Base-by-base conservation (phyloP, 2,329 filamentous ascomycete genomes). In the Metarhizium guizhouense region DNA sequence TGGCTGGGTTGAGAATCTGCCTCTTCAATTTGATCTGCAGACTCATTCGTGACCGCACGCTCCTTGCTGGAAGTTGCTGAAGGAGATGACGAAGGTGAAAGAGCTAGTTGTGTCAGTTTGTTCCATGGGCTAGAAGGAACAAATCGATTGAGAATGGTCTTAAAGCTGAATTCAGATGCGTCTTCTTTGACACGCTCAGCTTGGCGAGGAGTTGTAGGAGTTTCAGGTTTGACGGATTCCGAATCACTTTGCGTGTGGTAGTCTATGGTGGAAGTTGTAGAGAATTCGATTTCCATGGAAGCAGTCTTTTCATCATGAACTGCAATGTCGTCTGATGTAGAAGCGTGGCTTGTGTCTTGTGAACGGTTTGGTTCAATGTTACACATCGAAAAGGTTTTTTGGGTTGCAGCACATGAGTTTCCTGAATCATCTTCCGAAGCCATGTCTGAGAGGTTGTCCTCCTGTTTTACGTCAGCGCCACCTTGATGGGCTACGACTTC, bases 81-180 rank as follows among this genome's bases (percentile, higher is more conserved):
- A 18, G 32, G 13, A 30, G 25, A 52, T 29, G 29, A 45, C 42
- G 38, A 25, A 14, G 48, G 34, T 16, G 48, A 36, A 18, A 52
- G 54, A 38, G 59, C 45, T 48, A 61, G 49, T 10, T 50, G 54
- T 29, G 59, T 59, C n/a, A 61, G 54, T 25, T 55, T 64, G 38
- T 59, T 57, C 67, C 61, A 67, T 11, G 64, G 61, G 6, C 57
- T 62, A 25, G 60, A 56, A 13, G 66, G 61, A 25, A 68, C 60
- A 30, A 64, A 56, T 3, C 53, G 61, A 51, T 62, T 61, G 7
- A 66, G 40, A 10, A 66, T 61, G 36, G 51, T 54, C 25, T 59
- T 65, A 1, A 67, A 53, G 16, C 64, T 61, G 38, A 60, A 61
- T 3, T 57, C 59, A 7, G 53, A 43, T 40, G 53, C 2, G n/a